A percentile compares a stretch with the other conserved stretches of the same genome.
Conservation (phyloP, 2,329 filamentous ascomycete species). For the Penicillium sp. region DNA sequence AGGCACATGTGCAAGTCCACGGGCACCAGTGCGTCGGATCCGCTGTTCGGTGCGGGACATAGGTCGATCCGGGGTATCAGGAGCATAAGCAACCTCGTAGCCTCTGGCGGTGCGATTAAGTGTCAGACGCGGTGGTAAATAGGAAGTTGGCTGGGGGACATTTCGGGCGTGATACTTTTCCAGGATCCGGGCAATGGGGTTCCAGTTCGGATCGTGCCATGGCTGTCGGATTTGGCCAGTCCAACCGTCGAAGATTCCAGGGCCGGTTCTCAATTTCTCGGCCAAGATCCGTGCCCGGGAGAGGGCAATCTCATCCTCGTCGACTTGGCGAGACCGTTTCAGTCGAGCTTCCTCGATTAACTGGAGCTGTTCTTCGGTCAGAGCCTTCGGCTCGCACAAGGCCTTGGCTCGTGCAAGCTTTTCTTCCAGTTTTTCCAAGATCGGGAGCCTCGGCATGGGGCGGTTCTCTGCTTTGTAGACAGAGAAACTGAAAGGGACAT, state of each 20-base stretch:
- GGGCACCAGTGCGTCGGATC: slow-evolving; percentile 44
- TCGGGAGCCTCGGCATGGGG: slow-evolving; percentile 36
- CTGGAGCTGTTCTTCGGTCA: slow-evolving; percentile 16
- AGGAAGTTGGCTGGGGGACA: neutral
- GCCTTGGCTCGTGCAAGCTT: slow-evolving; percentile 21
- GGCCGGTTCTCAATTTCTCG: slow-evolving; percentile 38
- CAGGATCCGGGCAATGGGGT: neutral
- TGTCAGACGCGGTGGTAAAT: neutral
- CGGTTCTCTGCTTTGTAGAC: slow-evolving; percentile 5
- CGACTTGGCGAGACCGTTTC: slow-evolving; percentile 27
- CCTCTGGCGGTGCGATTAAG: slow-evolving; percentile 14
- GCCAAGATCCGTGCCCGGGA: slow-evolving; percentile 43
- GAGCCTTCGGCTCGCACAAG: slow-evolving; percentile 26
- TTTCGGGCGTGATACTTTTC: slow-evolving; percentile 5
- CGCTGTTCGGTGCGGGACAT: slow-evolving; percentile 46
- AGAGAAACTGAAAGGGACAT: slow-evolving; percentile 17
- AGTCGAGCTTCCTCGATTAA: slow-evolving; percentile 18
- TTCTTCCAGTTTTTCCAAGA: slow-evolving; percentile 28
- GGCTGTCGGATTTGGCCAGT: slow-evolving; percentile 25
- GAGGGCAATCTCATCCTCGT: slow-evolving; percentile 44
- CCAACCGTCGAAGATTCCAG: slow-evolving; percentile 31
- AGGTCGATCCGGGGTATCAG: slow-evolving; percentile 36
- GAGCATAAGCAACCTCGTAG: slow-evolving; percentile 43
- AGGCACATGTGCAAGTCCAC: slow-evolving; percentile 44
- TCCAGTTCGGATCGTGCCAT: slow-evolving; percentile 13